phyloP scores from a whole-genome alignment of 768 basidiomycete species.

The Mycena vitilis region DNA sequence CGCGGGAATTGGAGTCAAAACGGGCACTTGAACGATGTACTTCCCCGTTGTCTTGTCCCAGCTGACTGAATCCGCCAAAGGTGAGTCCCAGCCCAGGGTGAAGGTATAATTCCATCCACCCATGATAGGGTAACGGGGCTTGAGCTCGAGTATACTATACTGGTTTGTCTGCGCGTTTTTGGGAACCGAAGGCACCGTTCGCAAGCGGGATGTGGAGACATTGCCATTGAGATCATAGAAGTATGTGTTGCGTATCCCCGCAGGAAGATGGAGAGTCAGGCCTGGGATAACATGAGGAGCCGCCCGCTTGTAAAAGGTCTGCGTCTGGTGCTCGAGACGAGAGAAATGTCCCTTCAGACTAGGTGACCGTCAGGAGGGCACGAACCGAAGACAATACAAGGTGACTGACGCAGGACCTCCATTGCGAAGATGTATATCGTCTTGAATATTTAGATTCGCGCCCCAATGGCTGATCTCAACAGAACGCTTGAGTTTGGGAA shows the following conservation, averaged over 20 bases:
- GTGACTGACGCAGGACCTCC: slow-evolving; percentile 86
- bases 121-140: slow-evolving; percentile 91
- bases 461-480: slow-evolving; percentile 99
- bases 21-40: slow-evolving; percentile 84
- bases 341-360: slow-evolving; percentile 98
- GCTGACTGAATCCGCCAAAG: slow-evolving; percentile 76
- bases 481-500: slow-evolving; percentile 75
- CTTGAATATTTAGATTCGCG: slow-evolving; percentile 91
- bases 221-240: slow-evolving; percentile 95
- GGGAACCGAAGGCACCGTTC: slow-evolving; percentile 71
- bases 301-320: slow-evolving; percentile 75
- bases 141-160: slow-evolving; percentile 81
- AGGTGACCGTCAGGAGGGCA: slow-evolving; percentile 23
- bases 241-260: slow-evolving; percentile 85
- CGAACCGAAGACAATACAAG: not conserved
- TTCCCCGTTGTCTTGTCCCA: slow-evolving; percentile 72
- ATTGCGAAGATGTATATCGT: slow-evolving; percentile 87
- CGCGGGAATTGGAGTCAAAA: slow-evolving; percentile 85
- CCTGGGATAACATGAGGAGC: slow-evolving; percentile 78
- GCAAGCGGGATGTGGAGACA: slow-evolving; percentile 92
- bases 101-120: slow-evolving; percentile 99
- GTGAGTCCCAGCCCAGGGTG: slow-evolving; percentile 94
- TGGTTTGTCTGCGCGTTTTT: slow-evolving; percentile 64
- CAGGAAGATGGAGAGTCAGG: slow-evolving; percentile 83
- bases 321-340: slow-evolving; percentile 86